Conservation (phyloP, 140 eudicot genomes). For the Cichorium intybus region DNA sequence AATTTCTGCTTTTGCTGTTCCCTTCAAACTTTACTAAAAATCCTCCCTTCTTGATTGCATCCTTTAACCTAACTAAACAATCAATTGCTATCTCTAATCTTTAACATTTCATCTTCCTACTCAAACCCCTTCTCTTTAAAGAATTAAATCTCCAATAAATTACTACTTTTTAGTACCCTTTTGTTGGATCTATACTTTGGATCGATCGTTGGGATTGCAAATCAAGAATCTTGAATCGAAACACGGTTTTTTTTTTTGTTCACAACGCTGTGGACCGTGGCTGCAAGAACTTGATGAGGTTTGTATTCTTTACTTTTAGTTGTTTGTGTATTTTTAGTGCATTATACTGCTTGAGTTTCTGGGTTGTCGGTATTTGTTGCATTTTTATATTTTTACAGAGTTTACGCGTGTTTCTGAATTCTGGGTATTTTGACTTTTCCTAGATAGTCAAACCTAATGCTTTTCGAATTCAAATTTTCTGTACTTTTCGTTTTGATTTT, state of each 20-base stretch:
- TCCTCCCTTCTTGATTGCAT: conserved; percentile 15
- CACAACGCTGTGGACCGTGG: background rate
- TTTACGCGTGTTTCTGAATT: background rate
- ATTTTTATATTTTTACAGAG: background rate
- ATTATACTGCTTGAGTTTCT: conserved; percentile 1
- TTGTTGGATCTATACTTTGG: conserved; percentile 20
- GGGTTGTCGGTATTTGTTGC: background rate
- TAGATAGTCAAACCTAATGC: conserved; percentile 16
- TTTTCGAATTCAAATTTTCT: background rate
- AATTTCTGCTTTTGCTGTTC: conserved; percentile 12
- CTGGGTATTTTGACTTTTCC: conserved; percentile 15
- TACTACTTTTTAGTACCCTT: conserved; percentile 12
- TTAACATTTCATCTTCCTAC: conserved; percentile 25
- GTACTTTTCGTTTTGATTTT: background rate
- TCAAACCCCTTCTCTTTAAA: background rate
- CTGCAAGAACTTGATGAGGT: conserved; percentile 34
- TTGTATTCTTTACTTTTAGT: background rate
- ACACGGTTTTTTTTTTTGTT: background rate
- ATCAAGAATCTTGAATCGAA: conserved; percentile 17
- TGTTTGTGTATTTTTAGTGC: conserved; percentile 1
- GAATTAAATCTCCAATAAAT: conserved; percentile 5
- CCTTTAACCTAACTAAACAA: conserved; percentile 26
- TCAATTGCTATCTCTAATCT: conserved; percentile 22
- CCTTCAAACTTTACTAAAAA: conserved; percentile 16
- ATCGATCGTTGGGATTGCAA: conserved; percentile 14